These are phyloP conservation scores for Schizonepeta tenuifolia DNA, from an alignment of 257 asterid genomes.

Conservation along the genomic window DNA sequence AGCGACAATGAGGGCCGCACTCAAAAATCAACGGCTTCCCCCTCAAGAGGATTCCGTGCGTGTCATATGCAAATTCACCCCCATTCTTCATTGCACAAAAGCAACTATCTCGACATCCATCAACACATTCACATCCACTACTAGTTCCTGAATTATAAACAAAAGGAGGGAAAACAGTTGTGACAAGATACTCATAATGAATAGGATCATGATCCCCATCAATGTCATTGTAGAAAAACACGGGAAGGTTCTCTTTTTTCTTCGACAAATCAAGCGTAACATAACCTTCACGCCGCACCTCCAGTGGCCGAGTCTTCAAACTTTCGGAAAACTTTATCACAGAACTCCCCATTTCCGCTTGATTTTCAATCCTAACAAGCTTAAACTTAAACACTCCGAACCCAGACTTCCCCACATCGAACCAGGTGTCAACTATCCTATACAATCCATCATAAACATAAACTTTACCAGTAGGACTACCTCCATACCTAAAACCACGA, in stretches of 20 bases:
- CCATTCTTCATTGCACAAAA: slow-evolving; percentile 70
- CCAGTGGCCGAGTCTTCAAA: slow-evolving; percentile 55
- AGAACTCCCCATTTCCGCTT: slow-evolving; percentile 71
- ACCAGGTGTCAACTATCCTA: slow-evolving; percentile 68
- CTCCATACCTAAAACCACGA: slow-evolving; percentile 73
- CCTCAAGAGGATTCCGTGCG: slow-evolving; percentile 57
- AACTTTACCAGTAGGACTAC: slow-evolving; percentile 69
- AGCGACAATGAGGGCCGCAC: slow-evolving; percentile 72
- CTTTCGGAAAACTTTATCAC: slow-evolving; percentile 54
- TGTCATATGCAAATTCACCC: slow-evolving; percentile 66
- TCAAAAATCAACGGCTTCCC: slow-evolving; percentile 77
- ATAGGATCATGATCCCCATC: slow-evolving; percentile 64
- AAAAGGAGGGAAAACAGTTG: slow-evolving; percentile 56
- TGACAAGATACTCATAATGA: slow-evolving; percentile 52
- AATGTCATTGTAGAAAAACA: slow-evolving; percentile 66
- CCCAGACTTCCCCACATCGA: slow-evolving; percentile 79
- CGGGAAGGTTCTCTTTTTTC: slow-evolving; percentile 63
- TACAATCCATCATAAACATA: slow-evolving; percentile 88
- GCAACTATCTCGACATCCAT: slow-evolving; percentile 60
- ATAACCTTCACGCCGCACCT: slow-evolving; percentile 61
- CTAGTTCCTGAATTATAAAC: slow-evolving; percentile 43
- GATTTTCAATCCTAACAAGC: slow-evolving; percentile 73
- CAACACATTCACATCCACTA: slow-evolving; percentile 64
- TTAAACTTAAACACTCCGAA: slow-evolving; percentile 78
- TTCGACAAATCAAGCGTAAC: slow-evolving; percentile 62